Evolutionary conservation across 495 filamentous ascomycete genomes (phyloP), one percentile per base, ranked within the genome.

Genomic region (Penicillium flavigenum): DNA sequence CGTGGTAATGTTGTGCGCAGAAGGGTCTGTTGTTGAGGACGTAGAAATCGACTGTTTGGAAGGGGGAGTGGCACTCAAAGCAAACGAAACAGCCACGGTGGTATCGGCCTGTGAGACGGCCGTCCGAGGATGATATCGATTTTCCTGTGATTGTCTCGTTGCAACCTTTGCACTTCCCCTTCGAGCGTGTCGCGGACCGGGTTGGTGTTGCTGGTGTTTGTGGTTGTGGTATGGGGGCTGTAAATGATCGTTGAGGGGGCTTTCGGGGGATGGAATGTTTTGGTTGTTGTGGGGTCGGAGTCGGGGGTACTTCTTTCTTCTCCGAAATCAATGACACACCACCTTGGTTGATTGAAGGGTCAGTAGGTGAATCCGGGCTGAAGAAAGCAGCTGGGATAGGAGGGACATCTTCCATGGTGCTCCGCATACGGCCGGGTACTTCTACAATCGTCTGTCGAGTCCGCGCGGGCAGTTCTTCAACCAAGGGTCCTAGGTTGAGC

Each of bases 81-180:
- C 94, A 98, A 5, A 93, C 89, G 69, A 98, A 98, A 66, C 94
- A 98, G 14, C 86, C 80, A 62, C 92, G 92, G 72, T 98, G 94
- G 65, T 96, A 98, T 36, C 91, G 86, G 1, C 94, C 94, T 2
- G 92, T 96, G 5, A 98, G 80, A 44, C 93, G 88, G 20, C 95
- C 95, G 60, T 97, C 94, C 1, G 92, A 92, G 14, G 90, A 94
- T 27, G 92, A 94, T 46, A 98, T 85, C 0, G 92, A 96, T 69
- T 96, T 97, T 19, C 94, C 94, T 43, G 81, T 82, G 64, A 98
- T 98, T 8, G 76, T 72, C 54, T 87, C 79, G 27, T 82, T 77
- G 69, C 94, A 98, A 3, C 89, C 90, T 52, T 91, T 87, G 72
- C 94, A 98, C 47, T 81, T 84, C 8, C 91, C 90, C 54, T 92